phyloP scores from a whole-genome alignment of 345 rosid species.

The Aurinia saxatilis region DNA sequence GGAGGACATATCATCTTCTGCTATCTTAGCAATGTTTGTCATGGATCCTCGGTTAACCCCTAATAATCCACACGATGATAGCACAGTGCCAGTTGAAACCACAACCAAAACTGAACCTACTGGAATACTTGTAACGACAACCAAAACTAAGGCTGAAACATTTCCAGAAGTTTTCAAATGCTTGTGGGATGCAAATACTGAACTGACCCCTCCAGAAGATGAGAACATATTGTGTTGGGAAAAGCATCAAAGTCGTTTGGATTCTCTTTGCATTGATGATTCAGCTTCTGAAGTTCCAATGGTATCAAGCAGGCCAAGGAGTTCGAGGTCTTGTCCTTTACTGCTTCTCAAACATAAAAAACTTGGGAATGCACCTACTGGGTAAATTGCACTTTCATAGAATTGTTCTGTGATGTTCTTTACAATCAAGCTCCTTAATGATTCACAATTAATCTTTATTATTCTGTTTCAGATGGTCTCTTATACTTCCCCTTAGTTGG shows the following conservation, averaged over 20 bases:
- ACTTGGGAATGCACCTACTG: conserved; percentile 27
- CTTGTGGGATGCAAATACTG: conserved; percentile 59
- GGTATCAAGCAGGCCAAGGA: conserved; percentile 33
- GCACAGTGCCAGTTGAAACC: conserved; percentile 14
- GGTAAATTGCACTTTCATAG: conserved; percentile 44
- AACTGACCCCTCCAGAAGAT: conserved; percentile 48
- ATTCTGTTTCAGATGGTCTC: conserved; percentile 65
- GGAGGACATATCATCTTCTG: conserved; percentile 31
- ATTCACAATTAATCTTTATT: conserved; percentile 1
- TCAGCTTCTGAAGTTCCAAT: conserved; percentile 19
- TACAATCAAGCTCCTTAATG: background rate
- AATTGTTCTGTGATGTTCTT: conserved; percentile 11
- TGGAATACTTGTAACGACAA: conserved; percentile 10
- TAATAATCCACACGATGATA: conserved; percentile 23
- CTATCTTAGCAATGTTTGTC: conserved; percentile 39
- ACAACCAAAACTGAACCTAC: conserved; percentile 21
- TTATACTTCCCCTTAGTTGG: conserved; percentile 83
- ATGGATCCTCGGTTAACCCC: conserved; percentile 53
- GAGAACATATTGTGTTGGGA: conserved; percentile 61
- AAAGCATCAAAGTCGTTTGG: conserved; percentile 43
- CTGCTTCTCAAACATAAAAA: conserved; percentile 56
- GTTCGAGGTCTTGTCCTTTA: conserved; percentile 61
- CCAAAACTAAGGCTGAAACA: conserved; percentile 21
- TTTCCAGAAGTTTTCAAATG: conserved; percentile 22
- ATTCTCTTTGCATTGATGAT: conserved; percentile 49